Conservation (phyloP, 1,139 yeast species). For the Debaryomycetaceae sp. region DNA sequence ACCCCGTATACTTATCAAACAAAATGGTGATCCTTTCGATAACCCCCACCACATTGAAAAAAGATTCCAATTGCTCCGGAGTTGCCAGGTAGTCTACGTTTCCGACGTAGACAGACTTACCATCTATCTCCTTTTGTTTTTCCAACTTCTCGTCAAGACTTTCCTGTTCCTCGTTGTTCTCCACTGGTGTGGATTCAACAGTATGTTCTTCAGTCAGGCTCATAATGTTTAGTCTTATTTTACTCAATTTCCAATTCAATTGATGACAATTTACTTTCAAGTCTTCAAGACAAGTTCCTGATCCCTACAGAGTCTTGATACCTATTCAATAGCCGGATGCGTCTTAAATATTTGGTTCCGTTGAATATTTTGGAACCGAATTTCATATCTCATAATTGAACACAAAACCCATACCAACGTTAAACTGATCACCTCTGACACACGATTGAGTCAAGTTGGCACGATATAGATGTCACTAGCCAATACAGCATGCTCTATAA, state of each 20-base stretch:
- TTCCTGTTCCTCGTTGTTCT: background rate
- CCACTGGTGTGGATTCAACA: background rate
- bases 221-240: background rate
- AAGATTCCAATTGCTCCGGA: slow-evolving; percentile 40
- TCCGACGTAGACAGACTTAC: slow-evolving; percentile 41
- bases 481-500: too few species aligned
- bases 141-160: slow-evolving; percentile 21
- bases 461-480: too few species aligned
- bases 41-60: slow-evolving; percentile 32
- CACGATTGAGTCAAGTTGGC: too few species aligned
- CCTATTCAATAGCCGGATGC: background rate
- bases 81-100: slow-evolving; percentile 42
- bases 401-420: too few species aligned
- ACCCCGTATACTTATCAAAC: slow-evolving; percentile 35
- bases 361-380: background rate
- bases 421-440: too few species aligned
- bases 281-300: background rate
- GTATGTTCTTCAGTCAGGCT: background rate
- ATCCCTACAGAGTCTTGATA: background rate
- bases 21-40: slow-evolving; percentile 40
- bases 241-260: background rate
- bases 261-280: background rate
- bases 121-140: slow-evolving; percentile 33
- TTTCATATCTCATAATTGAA: background rate
- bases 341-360: background rate